Base-by-base conservation (phyloP, 176 grass and related monocot species). In the Rhipidocladum racemiflorum region DNA sequence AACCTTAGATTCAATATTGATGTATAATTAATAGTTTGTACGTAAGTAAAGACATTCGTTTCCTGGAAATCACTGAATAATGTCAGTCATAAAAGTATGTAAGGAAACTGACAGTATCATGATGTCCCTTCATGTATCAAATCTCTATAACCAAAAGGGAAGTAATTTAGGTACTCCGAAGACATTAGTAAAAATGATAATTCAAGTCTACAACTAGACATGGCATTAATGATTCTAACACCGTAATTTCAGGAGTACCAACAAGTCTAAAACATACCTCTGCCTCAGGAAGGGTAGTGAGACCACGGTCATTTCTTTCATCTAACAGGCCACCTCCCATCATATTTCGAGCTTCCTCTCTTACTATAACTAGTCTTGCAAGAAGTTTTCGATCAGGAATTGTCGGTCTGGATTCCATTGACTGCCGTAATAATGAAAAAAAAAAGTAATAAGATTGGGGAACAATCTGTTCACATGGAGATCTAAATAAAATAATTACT, bases 271-370 rank as follows among this genome's bases (percentile, higher is more conserved):
- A 84, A 40, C 9, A 74, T 42, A 98, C 96, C 96, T 98, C 96
- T 86, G 96, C 88, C 74, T 93, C 84, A 68, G 92, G 92, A 50
- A 98, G 90, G 34, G 92, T 98, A 79, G 49, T 89, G 38, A 93
- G 87, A 81, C 92, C 90, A 84, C 90, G 92, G 43, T 93, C 87
- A 85, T 95, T 98, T 93, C 96, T 95, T 89, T 95, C 96, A 83
- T 98, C 96, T 84, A 95, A 82, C 23, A 98, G 54, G n/a, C 96
- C 96, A 86, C 96, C 96, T 82, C 88, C 96, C 96, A 95, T 93
- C 96, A 95, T 90, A 79, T 91, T 95, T 64, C 84, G 84, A 81
- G 96, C 89, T 87, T 98, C 92, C 70, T 98, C 92, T 72, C 96
- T 90, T 76, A 95, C 81, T 70, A 95, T 88, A 85, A 98, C 92